Percentiles rank a stretch among this genome's conserved stretches.
Evolutionary conservation across 2,329 filamentous ascomycete species (phyloP).

Genomic region (Thielaviopsis punctulata): DNA sequence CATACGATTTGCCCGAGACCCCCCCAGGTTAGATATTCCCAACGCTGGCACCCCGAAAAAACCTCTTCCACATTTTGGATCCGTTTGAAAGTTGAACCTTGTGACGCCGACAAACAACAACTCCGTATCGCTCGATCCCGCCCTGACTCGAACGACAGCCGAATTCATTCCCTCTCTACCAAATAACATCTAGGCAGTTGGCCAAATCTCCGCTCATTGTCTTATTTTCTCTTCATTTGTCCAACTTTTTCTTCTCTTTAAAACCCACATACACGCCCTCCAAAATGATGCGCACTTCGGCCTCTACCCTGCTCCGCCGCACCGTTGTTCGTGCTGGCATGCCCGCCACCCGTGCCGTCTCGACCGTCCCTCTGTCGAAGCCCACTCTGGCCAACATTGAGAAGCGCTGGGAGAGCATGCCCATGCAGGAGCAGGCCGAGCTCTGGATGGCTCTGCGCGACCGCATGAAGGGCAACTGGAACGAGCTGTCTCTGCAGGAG

Average conservation of each 20-base stretch:
- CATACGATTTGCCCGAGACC: slow-evolving; percentile 9
- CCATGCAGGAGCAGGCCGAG: slow-evolving; percentile 96
- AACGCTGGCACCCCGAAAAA: slow-evolving; percentile 3
- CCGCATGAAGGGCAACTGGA: slow-evolving; percentile 97
- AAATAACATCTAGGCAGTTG: background rate
- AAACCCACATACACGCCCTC: slow-evolving; percentile 11
- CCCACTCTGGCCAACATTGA: slow-evolving; percentile 95
- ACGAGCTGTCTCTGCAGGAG: slow-evolving; percentile 85
- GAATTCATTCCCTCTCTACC: background rate
- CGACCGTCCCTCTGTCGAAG: slow-evolving; percentile 90
- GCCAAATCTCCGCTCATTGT: slow-evolving; percentile 9
- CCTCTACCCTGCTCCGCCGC: slow-evolving; percentile 34
- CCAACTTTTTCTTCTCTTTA: background rate
- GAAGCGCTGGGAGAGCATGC: slow-evolving; percentile 98
- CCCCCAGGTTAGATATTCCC: background rate
- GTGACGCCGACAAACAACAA: background rate
- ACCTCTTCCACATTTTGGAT: slow-evolving; percentile 5
- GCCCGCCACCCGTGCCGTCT: slow-evolving; percentile 35
- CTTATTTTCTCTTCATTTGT: slow-evolving; percentile 5
- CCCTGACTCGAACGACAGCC: background rate
- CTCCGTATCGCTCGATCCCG: background rate
- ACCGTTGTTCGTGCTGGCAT: slow-evolving; percentile 26
- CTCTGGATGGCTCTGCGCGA: slow-evolving; percentile 97
- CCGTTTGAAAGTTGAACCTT: slow-evolving; percentile 1
- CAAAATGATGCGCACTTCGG: slow-evolving; percentile 37